phyloP scores from a whole-genome alignment of 192 early-diverging fungal genomes.

The Podochytrium sp. region DNA sequence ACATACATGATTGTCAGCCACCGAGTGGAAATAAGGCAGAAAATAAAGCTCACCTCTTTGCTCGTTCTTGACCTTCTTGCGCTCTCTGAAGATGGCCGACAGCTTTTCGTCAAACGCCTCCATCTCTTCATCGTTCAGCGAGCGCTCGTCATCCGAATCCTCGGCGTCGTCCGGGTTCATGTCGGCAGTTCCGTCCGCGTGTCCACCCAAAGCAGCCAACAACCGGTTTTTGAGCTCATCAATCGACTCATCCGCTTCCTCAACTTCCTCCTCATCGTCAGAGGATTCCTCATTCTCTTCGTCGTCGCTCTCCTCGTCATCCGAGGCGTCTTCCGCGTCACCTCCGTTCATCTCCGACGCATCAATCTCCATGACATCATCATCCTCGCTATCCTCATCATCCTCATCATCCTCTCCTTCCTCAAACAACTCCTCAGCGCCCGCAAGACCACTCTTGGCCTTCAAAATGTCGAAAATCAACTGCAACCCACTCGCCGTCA shows the following conservation, averaged over 20 bases:
- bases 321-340: conserved; percentile 46
- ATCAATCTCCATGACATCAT: conserved; percentile 42
- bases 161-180: conserved; percentile 59
- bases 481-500: conserved; percentile 78
- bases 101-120: conserved; percentile 89
- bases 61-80: conserved; percentile 77
- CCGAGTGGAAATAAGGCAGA: not conserved
- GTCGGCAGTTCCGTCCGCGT: conserved; percentile 56
- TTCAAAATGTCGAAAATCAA: conserved; percentile 69
- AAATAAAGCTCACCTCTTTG: conserved; percentile 60
- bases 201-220: conserved; percentile 46
- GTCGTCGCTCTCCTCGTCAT: conserved; percentile 56
- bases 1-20: too few relatives aligned
- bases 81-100: conserved; percentile 87
- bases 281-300: conserved; percentile 51
- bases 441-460: conserved; percentile 56
- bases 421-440: conserved; percentile 64
- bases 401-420: conserved; percentile 58
- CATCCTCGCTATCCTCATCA: conserved; percentile 56
- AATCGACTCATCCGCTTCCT: conserved; percentile 50
- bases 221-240: conserved; percentile 50
- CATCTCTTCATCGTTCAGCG: conserved; percentile 86
- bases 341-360: conserved; percentile 5
- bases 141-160: conserved; percentile 63
- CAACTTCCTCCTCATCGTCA: conserved; percentile 53